These are phyloP conservation scores for Aspergillus saccharolyticus DNA, from an alignment of 495 filamentous ascomycete species.

Conservation along the genomic window DNA sequence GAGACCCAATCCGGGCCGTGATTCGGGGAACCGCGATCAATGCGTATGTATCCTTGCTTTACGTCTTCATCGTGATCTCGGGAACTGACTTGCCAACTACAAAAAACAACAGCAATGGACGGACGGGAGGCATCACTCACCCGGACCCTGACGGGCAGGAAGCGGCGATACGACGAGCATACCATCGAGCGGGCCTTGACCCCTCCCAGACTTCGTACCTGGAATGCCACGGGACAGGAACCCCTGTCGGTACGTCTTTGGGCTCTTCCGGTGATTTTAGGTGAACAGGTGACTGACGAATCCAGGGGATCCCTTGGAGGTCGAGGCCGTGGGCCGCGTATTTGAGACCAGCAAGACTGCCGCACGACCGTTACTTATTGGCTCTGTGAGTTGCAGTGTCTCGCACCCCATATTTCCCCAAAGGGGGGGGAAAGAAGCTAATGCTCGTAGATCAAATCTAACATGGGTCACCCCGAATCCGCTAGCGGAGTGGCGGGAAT, in stretches of 20 bases:
- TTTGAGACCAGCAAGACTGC: no score
- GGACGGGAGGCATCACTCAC: slow-evolving; percentile 46
- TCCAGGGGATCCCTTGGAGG: neutral
- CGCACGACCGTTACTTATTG: no score
- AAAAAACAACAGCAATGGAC: slow-evolving; percentile 43
- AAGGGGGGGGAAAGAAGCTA: no score
- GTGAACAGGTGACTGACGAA: no score
- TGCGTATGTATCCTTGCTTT: no score
- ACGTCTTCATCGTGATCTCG: no score
- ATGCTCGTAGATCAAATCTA: neutral
- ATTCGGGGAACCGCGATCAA: slow-evolving; percentile 31
- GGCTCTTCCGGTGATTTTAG: neutral
- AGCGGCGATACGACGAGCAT: slow-evolving; percentile 29
- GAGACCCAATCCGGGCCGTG: slow-evolving; percentile 35
- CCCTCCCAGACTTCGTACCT: slow-evolving; percentile 30
- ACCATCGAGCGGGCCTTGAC: slow-evolving; percentile 32
- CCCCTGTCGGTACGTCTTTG: slow-evolving; percentile 33
- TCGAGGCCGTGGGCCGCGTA: no score
- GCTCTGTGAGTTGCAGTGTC: no score
- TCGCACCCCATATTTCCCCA: no score
- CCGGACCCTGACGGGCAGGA: slow-evolving; percentile 31
- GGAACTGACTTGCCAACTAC: no score
- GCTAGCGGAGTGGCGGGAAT: neutral
- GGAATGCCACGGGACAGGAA: slow-evolving; percentile 41
- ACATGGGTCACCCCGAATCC: neutral